phyloP scores from a whole-genome alignment of 1,284 basidiomycete genomes.

The Ustilago tritici region DNA sequence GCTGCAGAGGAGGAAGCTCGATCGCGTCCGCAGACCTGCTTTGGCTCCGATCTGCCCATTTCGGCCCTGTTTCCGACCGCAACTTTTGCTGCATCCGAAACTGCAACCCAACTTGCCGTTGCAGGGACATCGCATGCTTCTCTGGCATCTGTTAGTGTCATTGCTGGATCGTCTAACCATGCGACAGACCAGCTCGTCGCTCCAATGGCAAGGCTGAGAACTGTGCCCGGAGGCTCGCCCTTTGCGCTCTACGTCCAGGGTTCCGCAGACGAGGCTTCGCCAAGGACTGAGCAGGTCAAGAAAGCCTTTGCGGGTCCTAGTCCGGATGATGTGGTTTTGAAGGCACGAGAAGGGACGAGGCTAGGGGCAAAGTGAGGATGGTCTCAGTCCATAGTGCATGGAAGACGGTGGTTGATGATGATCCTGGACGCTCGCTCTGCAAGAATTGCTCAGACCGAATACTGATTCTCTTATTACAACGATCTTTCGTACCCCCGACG shows the following conservation, averaged over 20 bases:
- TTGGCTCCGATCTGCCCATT: slow-evolving; percentile 44
- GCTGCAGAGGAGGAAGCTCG: slow-evolving; percentile 41
- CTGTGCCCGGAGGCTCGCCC: slow-evolving; percentile 47
- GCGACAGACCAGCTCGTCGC: slow-evolving; percentile 29
- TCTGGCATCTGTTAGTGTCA: slow-evolving; percentile 20
- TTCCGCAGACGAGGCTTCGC: slow-evolving; percentile 9
- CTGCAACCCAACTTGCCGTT: not conserved
- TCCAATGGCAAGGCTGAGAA: slow-evolving; percentile 17
- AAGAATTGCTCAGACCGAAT: not conserved
- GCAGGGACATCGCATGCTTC: not conserved
- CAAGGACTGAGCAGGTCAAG: slow-evolving; percentile 38
- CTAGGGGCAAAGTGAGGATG: slow-evolving; percentile 42
- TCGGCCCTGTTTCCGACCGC: slow-evolving; percentile 53
- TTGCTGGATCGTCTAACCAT: slow-evolving; percentile 25
- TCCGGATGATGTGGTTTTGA: slow-evolving; percentile 84
- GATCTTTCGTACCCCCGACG: not conserved
- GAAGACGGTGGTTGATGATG: not conserved
- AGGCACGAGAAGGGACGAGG: slow-evolving; percentile 80
- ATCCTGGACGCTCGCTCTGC: not conserved
- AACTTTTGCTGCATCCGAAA: not conserved
- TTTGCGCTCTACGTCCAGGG: slow-evolving; percentile 42
- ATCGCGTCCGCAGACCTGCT: slow-evolving; percentile 40
- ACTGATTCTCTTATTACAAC: slow-evolving; percentile 1
- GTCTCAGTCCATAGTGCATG: not conserved
- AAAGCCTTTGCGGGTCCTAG: slow-evolving; percentile 81